These are phyloP conservation scores for Dioscorea cayenensis DNA, from an alignment of 116 monocot species.

Conservation along the genomic window DNA sequence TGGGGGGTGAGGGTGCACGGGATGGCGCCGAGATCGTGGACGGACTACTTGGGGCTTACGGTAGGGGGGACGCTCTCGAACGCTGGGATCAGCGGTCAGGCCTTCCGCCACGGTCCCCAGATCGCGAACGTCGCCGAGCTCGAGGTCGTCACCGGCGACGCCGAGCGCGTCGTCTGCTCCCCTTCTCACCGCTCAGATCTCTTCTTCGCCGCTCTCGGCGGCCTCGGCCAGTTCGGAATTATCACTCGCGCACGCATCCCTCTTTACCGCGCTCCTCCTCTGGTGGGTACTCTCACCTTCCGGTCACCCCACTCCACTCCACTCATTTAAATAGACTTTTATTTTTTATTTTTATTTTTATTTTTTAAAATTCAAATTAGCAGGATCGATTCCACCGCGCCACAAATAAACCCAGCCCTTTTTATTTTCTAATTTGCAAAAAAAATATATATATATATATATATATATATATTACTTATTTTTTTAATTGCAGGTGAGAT, in stretches of 20 bases:
- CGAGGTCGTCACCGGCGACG: constrained; percentile 70
- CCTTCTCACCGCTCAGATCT: constrained; percentile 34
- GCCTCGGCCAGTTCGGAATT: constrained; percentile 89
- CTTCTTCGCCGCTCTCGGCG: constrained; percentile 73
- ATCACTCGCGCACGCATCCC: constrained; percentile 78
- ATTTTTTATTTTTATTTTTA: not conserved
- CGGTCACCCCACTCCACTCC: not conserved
- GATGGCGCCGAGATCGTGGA: constrained; percentile 72
- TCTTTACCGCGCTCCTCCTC: constrained; percentile 39
- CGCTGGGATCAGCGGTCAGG: constrained; percentile 90
- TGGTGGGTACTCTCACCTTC: constrained; percentile 27
- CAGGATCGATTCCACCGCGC: too few relatives aligned
- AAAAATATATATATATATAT: too few relatives aligned
- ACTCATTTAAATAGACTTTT: not conserved
- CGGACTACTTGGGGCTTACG: constrained; percentile 82
- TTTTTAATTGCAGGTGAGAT: constrained; percentile 51
- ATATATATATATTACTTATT: too few relatives aligned
- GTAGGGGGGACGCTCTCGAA: constrained; percentile 89
- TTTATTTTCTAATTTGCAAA: too few relatives aligned
- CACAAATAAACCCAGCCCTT: too few relatives aligned
- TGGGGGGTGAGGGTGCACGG: constrained; percentile 31
- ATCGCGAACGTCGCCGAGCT: constrained; percentile 65
- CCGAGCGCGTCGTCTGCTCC: constrained; percentile 46
- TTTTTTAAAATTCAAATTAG: not conserved
- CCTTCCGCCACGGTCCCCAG: constrained; percentile 82